A percentile compares a stretch with the other conserved stretches of the same genome.
phyloP scores from a whole-genome alignment of 2,329 filamentous ascomycete species.

The Xylariaceae sp. region DNA sequence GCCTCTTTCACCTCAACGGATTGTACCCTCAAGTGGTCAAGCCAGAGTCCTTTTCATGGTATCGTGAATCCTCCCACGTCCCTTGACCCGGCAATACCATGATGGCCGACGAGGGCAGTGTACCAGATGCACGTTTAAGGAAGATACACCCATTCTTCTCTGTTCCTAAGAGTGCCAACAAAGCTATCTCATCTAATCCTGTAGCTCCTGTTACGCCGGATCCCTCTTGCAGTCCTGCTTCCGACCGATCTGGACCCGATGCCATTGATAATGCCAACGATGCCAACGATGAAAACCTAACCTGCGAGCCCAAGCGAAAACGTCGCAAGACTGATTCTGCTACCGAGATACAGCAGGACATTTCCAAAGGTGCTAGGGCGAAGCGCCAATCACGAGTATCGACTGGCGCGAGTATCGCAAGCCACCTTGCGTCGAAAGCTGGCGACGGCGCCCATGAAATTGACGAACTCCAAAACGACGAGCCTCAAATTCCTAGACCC shows the following conservation, averaged over 20 bases:
- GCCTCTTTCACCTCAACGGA: slow-evolving; percentile 16
- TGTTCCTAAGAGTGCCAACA: slow-evolving; percentile 19
- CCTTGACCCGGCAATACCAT: slow-evolving; percentile 17
- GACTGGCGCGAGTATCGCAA: slow-evolving; percentile 11
- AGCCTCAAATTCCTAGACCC: background rate
- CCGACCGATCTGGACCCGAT: slow-evolving; percentile 13
- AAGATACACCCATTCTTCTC: slow-evolving; percentile 55
- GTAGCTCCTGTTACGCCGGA: slow-evolving; percentile 26
- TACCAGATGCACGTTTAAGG: slow-evolving; percentile 31
- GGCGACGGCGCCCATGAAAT: background rate
- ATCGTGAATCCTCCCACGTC: no score
- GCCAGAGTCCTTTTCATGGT: no score
- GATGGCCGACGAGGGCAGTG: slow-evolving; percentile 38
- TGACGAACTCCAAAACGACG: slow-evolving; percentile 1
- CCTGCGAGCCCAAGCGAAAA: slow-evolving; percentile 35
- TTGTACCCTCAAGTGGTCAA: no score
- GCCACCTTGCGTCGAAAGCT: slow-evolving; percentile 12
- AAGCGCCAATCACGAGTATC: slow-evolving; percentile 13
- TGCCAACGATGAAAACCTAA: slow-evolving; percentile 18
- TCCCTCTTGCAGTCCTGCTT: slow-evolving; percentile 26
- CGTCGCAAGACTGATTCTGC: slow-evolving; percentile 36
- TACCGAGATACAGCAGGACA: slow-evolving; percentile 8
- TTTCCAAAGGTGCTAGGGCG: slow-evolving; percentile 2
- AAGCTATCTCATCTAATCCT: slow-evolving; percentile 5
- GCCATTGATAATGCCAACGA: slow-evolving; percentile 8